Evolutionary conservation across 148 eudicot species (phyloP).

Genomic region (Mesembryanthemum crystallinum): DNA sequence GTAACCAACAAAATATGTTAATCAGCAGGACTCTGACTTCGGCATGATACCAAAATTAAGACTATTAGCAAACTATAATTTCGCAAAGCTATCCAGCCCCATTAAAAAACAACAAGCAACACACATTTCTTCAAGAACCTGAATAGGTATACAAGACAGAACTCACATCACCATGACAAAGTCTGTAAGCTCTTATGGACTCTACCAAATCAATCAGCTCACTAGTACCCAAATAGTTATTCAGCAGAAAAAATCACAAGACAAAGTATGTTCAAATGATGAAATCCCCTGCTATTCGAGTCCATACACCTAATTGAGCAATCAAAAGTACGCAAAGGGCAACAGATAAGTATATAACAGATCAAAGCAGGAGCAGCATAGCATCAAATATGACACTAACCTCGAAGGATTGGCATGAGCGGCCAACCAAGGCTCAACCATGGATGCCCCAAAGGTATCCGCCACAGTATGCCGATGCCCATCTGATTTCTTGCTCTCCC

Average conservation of each 20-base stretch:
- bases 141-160: too few relatives aligned
- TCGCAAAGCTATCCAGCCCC: too few relatives aligned
- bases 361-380: not conserved
- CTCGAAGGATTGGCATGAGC: conserved; percentile 93
- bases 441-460: conserved; percentile 82
- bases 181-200: not conserved
- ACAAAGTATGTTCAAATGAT: too few relatives aligned
- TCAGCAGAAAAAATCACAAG: not conserved
- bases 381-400: conserved; percentile 27
- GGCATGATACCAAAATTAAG: too few relatives aligned
- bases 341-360: not conserved
- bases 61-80: too few relatives aligned
- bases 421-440: conserved; percentile 98
- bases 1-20: too few relatives aligned
- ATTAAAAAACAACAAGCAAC: too few relatives aligned
- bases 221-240: not conserved
- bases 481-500: conserved; percentile 63
- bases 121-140: too few relatives aligned
- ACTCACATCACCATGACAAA: too few relatives aligned
- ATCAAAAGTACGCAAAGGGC: not conserved
- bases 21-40: too few relatives aligned
- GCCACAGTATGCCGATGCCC: conserved; percentile 52
- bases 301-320: not conserved
- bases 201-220: not conserved
- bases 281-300: not conserved